Evolutionary conservation across 139 green algal genomes (phyloP).

Genomic region (Auxenochlorella pyrenoidosa): DNA sequence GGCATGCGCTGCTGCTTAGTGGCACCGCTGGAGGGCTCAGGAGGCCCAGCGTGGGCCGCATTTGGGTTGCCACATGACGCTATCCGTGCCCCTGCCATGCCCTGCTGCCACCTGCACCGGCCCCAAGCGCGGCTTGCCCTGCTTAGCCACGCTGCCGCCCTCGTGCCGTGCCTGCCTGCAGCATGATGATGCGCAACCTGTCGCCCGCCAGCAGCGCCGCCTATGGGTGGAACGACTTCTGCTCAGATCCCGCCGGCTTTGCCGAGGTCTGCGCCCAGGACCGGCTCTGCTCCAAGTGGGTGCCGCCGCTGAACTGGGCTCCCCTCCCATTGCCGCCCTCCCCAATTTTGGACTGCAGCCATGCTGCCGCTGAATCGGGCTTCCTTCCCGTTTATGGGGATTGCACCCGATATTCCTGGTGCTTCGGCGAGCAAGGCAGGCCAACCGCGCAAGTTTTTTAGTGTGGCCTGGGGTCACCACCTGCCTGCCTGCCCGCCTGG

Average conservation of each 20-base stretch:
- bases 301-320: not conserved
- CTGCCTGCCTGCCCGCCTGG: no score
- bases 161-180: not conserved
- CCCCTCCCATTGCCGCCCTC: no score
- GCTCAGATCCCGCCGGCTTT: constrained; percentile 21
- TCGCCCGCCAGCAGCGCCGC: no score
- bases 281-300: constrained; percentile 20
- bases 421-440: no score
- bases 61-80: no score
- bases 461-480: no score
- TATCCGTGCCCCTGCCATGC: not conserved
- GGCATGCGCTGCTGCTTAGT: not conserved
- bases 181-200: constrained; percentile 35
- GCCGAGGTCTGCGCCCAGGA: not conserved
- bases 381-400: no score
- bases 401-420: no score
- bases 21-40: no score
- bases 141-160: not conserved
- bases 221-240: constrained; percentile 19
- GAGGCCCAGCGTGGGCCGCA: no score
- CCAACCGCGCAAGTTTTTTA: no score
- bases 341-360: not conserved
- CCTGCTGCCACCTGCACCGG: not conserved
- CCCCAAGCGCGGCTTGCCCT: not conserved
- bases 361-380: no score